Base-by-base conservation (phyloP, 164 flowering plant genomes). In the Stephania japonica region DNA sequence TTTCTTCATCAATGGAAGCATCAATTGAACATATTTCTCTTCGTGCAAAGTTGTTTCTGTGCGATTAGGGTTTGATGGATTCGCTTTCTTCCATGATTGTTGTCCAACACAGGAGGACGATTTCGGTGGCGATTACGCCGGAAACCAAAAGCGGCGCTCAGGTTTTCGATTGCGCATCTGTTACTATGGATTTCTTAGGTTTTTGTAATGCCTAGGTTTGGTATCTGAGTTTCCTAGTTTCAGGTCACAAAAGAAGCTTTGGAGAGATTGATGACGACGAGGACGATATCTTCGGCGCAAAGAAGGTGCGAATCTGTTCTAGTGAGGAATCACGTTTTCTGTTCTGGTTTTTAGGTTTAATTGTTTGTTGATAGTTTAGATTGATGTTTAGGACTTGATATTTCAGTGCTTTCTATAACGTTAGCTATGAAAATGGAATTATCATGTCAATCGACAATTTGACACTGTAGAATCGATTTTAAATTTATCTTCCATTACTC, bases 181-280 rank as follows among this genome's bases (percentile, higher is more conserved):
- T 67, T 67, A n/a, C 59, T n/a, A 16, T 59, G 23, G 32, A 75
- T 41, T n/a, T 73, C 14, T 26, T 24, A 7, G 11, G 0, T 70
- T 6, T 6, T 25, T 27, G 25, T 72, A 1, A 24, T 23, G 44
- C 56, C 32, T 10, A n/a, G 1, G 42, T 41, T 7, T 23, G 11
- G 7, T 42, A 13, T 19, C 19, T 44, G 25, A 74, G 6, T 10
- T 77, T 26, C 6, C 23, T 69, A 44, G 64, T 73, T 78, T 65
- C 74, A 95, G 99, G 93, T 25, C 88, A n/a, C 32, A 93, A 96
- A 84, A 87, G 97, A 79, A 77, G 88, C 70, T 96, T 89, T 76
- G 99, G 88, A 68, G 98, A 93, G 65, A 81, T 93, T n/a, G 98
- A 93, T 42, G 99, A 96, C 56, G 99, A 95, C 7, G 99, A 93